Base-by-base conservation (phyloP, 2,329 filamentous ascomycete species). In the Alternaria rosae region DNA sequence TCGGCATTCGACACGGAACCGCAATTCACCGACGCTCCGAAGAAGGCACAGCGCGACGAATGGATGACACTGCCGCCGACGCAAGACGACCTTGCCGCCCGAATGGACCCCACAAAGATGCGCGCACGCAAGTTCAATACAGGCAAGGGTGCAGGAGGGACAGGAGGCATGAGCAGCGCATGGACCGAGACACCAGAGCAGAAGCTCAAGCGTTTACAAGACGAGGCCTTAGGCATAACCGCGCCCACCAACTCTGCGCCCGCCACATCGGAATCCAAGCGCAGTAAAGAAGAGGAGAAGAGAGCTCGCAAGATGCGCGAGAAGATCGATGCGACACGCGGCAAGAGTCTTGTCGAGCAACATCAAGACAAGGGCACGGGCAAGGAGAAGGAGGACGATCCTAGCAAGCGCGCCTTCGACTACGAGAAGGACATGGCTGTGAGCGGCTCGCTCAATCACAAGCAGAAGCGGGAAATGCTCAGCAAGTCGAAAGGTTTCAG, bases 141-240 rank as follows among this genome's bases (percentile, higher is more conserved):
- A 0, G 87, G 88, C 6, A 89, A 88, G 72, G 83, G 85, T 4
- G 84, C 87, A 2, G 83, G 82, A 64, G 82, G 79, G 9, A 79
- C 79, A 5, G 76, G 76, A n/a, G 77, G 81, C 47, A 86, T 87
- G 73, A 88, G 88, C 21, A 73, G 67, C 51, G 88, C 94, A 44
- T 98, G 94, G 94, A 94, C 92, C 1, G 94, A 98, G 79, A 97
- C 93, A 9, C 92, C 93, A 0, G 92, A 94, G 76, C 87, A 97
- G 80, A 97, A 96, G 78, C 88, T 92, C 60, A 89, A 91, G 78
- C 86, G 92, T 41, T 81, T 97, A 21, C 89, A 91, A 70, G 89
- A 97, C 76, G 88, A 95, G 55, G 91, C 97, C 11, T 86, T 97
- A 69, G 94, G 94, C 0, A 87, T 94, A 3, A 81, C 82, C 17